Conservation (phyloP, 1,284 basidiomycete genomes). For the Melanopsichium pennsylvanicum region DNA sequence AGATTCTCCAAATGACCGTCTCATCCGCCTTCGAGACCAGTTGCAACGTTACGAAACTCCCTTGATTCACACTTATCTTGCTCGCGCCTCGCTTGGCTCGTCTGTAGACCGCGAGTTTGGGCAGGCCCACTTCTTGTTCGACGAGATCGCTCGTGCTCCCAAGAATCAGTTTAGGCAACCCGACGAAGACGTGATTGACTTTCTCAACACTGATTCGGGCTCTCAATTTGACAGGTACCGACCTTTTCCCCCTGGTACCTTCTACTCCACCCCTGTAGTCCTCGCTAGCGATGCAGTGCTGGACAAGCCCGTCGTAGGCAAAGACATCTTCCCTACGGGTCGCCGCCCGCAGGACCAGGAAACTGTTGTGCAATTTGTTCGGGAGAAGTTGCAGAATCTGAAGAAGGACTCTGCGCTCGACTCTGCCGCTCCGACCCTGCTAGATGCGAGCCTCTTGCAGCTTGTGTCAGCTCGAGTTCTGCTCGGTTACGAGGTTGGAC, state of each 20-base stretch:
- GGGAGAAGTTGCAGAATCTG: neutral
- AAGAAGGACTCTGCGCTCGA: neutral
- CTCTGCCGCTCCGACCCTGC: neutral
- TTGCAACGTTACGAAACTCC: constrained; percentile 20
- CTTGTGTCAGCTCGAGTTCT: constrained; percentile 5
- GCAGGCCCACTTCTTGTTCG: neutral
- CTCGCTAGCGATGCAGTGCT: constrained; percentile 1
- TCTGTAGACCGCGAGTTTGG: neutral
- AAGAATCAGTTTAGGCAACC: neutral
- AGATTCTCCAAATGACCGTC: neutral
- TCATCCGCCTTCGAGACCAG: constrained; percentile 6
- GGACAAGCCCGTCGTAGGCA: constrained; percentile 1
- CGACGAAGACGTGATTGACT: neutral
- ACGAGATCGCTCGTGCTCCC: neutral
- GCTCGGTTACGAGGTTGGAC: constrained; percentile 10
- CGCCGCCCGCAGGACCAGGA: constrained; percentile 14
- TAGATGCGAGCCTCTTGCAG: constrained; percentile 7
- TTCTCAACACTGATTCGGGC: neutral
- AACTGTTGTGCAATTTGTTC: constrained; percentile 2
- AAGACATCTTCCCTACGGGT: constrained; percentile 16
- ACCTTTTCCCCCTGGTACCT: neutral
- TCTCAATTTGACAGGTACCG: neutral
- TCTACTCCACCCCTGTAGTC: neutral
- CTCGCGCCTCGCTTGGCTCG: constrained; percentile 2
- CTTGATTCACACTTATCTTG: constrained; percentile 24